Base-by-base conservation (phyloP, 768 basidiomycete species). In the Mycena sanguinolenta region DNA sequence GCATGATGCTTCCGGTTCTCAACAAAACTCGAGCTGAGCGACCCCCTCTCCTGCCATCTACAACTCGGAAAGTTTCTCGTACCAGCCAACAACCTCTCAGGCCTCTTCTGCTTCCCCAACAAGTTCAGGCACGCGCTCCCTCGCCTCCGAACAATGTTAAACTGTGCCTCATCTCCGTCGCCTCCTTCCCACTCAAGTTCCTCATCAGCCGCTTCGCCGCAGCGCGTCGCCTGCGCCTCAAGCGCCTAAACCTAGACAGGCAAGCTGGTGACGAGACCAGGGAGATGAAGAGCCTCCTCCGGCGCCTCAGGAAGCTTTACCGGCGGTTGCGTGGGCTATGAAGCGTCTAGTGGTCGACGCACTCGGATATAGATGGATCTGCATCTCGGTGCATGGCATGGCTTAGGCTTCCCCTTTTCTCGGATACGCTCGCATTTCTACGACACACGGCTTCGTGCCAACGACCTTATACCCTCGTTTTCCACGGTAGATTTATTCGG, bases 71-170 rank as follows among this genome's bases (percentile, higher is more conserved):
- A 30, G 42, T 63, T 38, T 63, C 70, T 44, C 58, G 55, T 4
- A 3, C 49, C 25, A 62, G 8, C 30, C 49, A 63, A 21, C 71
- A 60, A 21, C 58, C 65, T 34, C 63, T 53, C 25, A 69, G 54
- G 58, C 71, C 59, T 28, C 57, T 73, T 61, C 53, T 73, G 4
- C 71, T 69, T 6, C 63, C 63, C 39, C 58, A 61, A 34, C 58
- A 65, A 28, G 63, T 72, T 5, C 36, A 72, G 55, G 57, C 53
- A 49, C 68, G 57, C 50, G 52, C n/a, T 34, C 25, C 27, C 8
- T 38, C 58, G 50, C 13, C 53, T 23, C n/a, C 58, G 23, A 23
- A 17, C 25, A 61, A 49, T 38, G 46, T 59, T 17, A 59, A 34
- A 49, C 63, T 36, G 63, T 27, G 30, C 38, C 38, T 70, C 63